A percentile compares a stretch with the other conserved stretches of the same genome.
Conservation (phyloP, 768 basidiomycete species). For the Daedalea quercina region DNA sequence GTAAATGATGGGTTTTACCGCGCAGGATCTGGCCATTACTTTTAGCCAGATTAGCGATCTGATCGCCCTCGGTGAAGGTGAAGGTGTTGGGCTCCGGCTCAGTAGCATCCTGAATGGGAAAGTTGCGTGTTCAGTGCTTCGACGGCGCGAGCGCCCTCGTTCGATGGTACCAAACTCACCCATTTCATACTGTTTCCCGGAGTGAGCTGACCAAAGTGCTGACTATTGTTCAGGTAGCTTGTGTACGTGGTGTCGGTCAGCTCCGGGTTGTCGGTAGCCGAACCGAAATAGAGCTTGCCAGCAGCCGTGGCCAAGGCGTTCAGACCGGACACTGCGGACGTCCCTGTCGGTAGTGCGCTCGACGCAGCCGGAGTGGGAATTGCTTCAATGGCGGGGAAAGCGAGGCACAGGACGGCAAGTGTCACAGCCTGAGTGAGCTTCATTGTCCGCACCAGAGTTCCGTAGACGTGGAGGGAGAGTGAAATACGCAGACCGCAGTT, state of each 20-base stretch:
- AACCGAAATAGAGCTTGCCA: constrained; percentile 41
- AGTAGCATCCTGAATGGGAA: constrained; percentile 37
- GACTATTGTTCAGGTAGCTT: constrained; percentile 28
- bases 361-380: constrained; percentile 12
- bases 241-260: constrained; percentile 32
- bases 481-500: not conserved
- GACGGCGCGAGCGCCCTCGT: not conserved
- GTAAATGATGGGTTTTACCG: constrained; percentile 18
- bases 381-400: not conserved
- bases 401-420: not conserved
- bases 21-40: constrained; percentile 41
- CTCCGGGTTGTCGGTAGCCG: constrained; percentile 42
- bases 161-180: constrained; percentile 15
- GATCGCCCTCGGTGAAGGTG: constrained; percentile 40
- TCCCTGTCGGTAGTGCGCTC: not conserved
- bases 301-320: constrained; percentile 32
- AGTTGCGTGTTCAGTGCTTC: not conserved
- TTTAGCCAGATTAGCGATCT: constrained; percentile 37
- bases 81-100: constrained; percentile 43
- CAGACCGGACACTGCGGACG: constrained; percentile 14
- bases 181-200: constrained; percentile 42
- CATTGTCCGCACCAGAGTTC: not conserved
- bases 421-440: not conserved
- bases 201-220: constrained; percentile 37
- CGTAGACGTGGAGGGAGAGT: not conserved